Evolutionary conservation across 1,284 basidiomycete species (phyloP), one percentile per base, ranked within the genome.

Genomic region (Dichomitus squalens): DNA sequence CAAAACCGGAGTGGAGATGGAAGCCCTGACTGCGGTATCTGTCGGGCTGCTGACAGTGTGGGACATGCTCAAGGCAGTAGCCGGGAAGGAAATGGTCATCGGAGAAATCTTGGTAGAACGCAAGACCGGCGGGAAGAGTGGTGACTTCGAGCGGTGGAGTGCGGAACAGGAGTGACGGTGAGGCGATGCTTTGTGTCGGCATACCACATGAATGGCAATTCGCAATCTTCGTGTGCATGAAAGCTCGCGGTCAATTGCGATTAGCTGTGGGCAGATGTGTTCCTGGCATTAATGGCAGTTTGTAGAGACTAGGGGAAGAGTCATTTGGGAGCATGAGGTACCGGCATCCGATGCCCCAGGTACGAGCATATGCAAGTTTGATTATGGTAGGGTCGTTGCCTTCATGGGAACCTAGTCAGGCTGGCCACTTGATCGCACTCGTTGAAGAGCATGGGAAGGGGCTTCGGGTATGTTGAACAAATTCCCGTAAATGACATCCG

Each of bases 1-100:
- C 1, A 87, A 86, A 70, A 94, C 92, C 5, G 93, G 93, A 0
- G 93, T 95, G 23, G 93, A 96, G 77, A 96, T 96, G 93, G 93
- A 96, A 75, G 94, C 93, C n/a, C 70, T 96, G 57, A 93, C 89
- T 21, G 90, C 87, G 20, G 92, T 92, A 12, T 88, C 85, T 4
- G 79, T 89, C n/a, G 88, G 88, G 4, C 79, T 92, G 40, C 74
- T 95, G 59, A 93, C 92, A 0, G 84, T 95, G 20, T 95, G 93
- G 93, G 94, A 95, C 69, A 95, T 95, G 93, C 79, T 93, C 41
- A 95, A 96, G 74, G 90, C 91, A 6, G 87, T 95, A 1, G 91
- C 88, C 3, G 93, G 93, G 18, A 83, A 82, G 69, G 88, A 92
- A 55, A 96, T 95, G 93, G 76, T 82, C 54, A 91, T 92, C 53